Evolutionary conservation across 768 basidiomycete species (phyloP).

Genomic region (Lanmaoa pseudosensibilis): DNA sequence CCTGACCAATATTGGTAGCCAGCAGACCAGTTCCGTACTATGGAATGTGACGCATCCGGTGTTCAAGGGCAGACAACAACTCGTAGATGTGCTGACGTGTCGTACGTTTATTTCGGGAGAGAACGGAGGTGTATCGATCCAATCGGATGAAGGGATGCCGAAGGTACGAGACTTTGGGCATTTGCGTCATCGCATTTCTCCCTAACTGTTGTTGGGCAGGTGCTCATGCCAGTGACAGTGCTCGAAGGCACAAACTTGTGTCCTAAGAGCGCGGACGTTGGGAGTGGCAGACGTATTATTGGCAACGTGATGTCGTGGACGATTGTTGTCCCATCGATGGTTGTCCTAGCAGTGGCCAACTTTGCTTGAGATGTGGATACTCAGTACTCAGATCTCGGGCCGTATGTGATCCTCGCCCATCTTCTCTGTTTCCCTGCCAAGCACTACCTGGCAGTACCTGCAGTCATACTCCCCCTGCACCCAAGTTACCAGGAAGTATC

Average conservation of each 20-base stretch:
- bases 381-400: background rate
- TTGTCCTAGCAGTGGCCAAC: conserved; percentile 1
- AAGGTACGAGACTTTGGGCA: conserved; percentile 31
- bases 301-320: conserved; percentile 8
- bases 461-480: background rate
- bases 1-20: conserved; percentile 52
- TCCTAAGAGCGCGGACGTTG: conserved; percentile 11
- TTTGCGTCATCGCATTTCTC: background rate
- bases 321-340: background rate
- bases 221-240: conserved; percentile 36
- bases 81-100: conserved; percentile 59
- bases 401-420: background rate
- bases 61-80: conserved; percentile 40
- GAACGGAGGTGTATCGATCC: conserved; percentile 43
- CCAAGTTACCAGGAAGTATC: too few relatives aligned
- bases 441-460: too few relatives aligned
- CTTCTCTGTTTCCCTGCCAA: background rate
- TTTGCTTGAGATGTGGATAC: conserved; percentile 8
- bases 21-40: conserved; percentile 29
- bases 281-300: background rate
- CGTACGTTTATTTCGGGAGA: conserved; percentile 35
- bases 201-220: conserved; percentile 18
- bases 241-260: conserved; percentile 25
- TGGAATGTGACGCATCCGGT: conserved; percentile 47
- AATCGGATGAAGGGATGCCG: conserved; percentile 46